Conservation (phyloP, 2,329 filamentous ascomycete species). For the Annulohypoxylon truncatum region DNA sequence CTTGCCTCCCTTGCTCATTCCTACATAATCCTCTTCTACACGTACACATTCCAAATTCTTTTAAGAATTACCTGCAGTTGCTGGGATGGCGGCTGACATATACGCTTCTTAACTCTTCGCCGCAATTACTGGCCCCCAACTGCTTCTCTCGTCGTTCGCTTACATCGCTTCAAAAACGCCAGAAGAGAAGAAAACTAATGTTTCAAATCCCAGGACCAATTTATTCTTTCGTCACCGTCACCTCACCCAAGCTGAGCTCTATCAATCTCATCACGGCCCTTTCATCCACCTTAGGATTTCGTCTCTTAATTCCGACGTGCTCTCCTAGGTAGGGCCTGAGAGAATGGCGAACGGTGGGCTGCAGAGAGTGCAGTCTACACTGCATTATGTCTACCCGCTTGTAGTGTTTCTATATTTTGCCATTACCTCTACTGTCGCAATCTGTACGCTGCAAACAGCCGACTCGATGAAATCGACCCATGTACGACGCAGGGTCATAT, state of each 20-base stretch:
- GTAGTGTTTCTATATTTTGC: conserved; percentile 69
- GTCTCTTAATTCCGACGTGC: conserved; percentile 1
- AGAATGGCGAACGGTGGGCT: conserved; percentile 37
- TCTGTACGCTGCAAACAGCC: conserved; percentile 65
- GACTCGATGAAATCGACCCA: conserved; percentile 51
- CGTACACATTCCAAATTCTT: background rate
- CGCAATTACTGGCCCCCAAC: conserved; percentile 2
- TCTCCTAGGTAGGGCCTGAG: conserved; percentile 25
- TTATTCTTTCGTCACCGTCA: conserved; percentile 13
- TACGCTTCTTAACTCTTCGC: conserved; percentile 6
- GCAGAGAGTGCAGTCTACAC: conserved; percentile 53
- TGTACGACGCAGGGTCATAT: conserved; percentile 57
- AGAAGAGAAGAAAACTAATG: conserved; percentile 14
- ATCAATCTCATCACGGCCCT: conserved; percentile 1
- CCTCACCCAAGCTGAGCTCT: conserved; percentile 14
- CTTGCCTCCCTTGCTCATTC: conserved; percentile 19
- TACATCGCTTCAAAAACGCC: background rate
- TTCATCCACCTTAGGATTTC: conserved; percentile 1
- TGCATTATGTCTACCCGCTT: conserved; percentile 71
- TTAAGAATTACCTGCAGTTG: background rate
- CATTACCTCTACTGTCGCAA: conserved; percentile 60
- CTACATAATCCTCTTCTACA: background rate
- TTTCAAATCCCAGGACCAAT: conserved; percentile 20
- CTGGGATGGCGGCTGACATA: conserved; percentile 10
- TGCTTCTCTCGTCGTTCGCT: conserved; percentile 8